Conservation (phyloP, 805 yeast genomes). For the Wickerhamomyces alni region DNA sequence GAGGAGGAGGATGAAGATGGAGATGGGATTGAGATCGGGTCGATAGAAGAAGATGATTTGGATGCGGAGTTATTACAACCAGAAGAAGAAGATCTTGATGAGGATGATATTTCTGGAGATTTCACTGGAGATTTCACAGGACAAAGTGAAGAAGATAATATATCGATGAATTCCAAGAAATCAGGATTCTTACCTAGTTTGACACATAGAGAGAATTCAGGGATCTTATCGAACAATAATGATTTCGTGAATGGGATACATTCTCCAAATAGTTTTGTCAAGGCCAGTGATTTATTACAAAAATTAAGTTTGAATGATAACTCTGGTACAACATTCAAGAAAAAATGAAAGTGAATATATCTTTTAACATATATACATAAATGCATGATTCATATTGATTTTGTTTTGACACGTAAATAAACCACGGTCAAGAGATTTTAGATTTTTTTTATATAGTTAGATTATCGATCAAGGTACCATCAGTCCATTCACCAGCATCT, state of each 20-base stretch:
- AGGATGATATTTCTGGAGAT: not conserved
- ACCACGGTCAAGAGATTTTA: too few relatives aligned
- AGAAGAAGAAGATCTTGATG: conserved; percentile 12
- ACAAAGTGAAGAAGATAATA: not conserved
- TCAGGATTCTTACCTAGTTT: conserved; percentile 8
- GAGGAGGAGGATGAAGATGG: conserved; percentile 1
- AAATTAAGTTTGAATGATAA: conserved; percentile 9
- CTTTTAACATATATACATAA: too few relatives aligned
- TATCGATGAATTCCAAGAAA: not conserved
- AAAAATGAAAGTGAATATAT: too few relatives aligned
- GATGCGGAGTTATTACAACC: conserved; percentile 24
- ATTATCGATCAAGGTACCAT: conserved; percentile 1
- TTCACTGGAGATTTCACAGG: not conserved
- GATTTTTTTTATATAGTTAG: not conserved
- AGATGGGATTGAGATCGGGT: conserved; percentile 10
- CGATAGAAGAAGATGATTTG: conserved; percentile 23
- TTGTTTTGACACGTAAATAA: too few relatives aligned
- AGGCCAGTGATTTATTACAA: conserved; percentile 21
- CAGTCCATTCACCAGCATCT: conserved; percentile 22
- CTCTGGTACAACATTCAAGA: not conserved
- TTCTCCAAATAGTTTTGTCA: conserved; percentile 11
- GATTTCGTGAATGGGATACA: conserved; percentile 12
- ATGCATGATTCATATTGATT: too few relatives aligned
- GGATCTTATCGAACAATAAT: conserved; percentile 11
- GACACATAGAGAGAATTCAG: conserved; percentile 10